Evolutionary conservation across 2,329 filamentous ascomycete genomes (phyloP), one percentile per base, ranked within the genome.

Genomic region (Pestalotiopsis sp.): DNA sequence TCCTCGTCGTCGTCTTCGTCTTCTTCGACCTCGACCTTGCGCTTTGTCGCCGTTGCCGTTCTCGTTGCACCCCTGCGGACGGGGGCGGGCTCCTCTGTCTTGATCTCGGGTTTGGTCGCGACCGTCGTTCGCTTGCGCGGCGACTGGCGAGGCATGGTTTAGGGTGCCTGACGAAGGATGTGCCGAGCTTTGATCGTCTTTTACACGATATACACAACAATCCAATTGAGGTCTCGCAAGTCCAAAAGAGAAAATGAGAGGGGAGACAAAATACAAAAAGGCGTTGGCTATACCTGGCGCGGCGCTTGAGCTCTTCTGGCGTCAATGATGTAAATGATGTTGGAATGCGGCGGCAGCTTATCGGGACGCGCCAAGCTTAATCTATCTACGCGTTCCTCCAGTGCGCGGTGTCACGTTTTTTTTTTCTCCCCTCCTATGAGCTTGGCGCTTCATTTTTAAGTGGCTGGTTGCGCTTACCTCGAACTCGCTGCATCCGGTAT

Each of bases 1-100:
- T 76, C 73, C 64, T 71, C 64, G 5, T 69, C 66, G 2, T 56
- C 60, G 25, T 58, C 68, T 38, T 69, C 70, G 23, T 70, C 70
- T 31, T 73, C 67, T 27, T 73, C 62, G n/a, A 45, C 49, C 31
- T 31, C 73, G 25, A 73, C 76, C 69, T 82, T 80, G 66, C 79
- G 73, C 70, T 80, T 82, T 20, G 69, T 70, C 11, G 70, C 71
- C 5, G 68, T 13, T 2, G 57, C 36, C 13, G 27, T 69, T 4
- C 66, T 69, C 4, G 23, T 27, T 59, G 76, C 68, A 39, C 67
- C 49, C 7, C 65, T 64, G 68, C 73, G 73, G 12, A 9, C 7
- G 17, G 64, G 17, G 1, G 31, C 23, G 64, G 56, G 61, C 61
- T 23, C 61, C 56, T 66, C 64, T 23, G 58, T 41, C 27, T 69